phyloP scores from a whole-genome alignment of 2,329 filamentous ascomycete genomes.

The Botryosphaeria agaves region DNA sequence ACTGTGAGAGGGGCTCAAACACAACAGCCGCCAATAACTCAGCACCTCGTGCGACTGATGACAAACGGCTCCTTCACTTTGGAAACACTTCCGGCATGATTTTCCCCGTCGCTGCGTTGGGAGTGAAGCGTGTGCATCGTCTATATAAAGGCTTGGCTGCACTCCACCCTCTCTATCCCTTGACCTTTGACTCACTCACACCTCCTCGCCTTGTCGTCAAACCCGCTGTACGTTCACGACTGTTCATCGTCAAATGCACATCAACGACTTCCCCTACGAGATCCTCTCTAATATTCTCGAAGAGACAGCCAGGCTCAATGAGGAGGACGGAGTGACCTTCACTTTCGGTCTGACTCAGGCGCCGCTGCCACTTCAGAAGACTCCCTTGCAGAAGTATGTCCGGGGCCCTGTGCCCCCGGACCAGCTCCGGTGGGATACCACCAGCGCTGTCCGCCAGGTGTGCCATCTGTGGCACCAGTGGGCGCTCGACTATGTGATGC shows the following conservation, averaged over 20 bases:
- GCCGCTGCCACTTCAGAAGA: slow-evolving; percentile 25
- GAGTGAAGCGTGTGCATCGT: too few species aligned
- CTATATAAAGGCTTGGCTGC: too few species aligned
- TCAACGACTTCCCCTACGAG: slow-evolving; percentile 34
- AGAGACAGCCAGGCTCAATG: slow-evolving; percentile 28
- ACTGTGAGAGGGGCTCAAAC: too few species aligned
- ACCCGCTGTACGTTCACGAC: too few species aligned
- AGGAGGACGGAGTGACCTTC: slow-evolving; percentile 27
- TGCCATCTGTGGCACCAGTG: slow-evolving; percentile 35
- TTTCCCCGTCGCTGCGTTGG: too few species aligned
- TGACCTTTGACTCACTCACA: too few species aligned
- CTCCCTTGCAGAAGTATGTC: slow-evolving; percentile 30
- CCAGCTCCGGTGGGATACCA: slow-evolving; percentile 33
- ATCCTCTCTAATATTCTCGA: slow-evolving; percentile 33
- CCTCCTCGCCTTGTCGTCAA: too few species aligned
- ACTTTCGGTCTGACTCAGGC: slow-evolving; percentile 36
- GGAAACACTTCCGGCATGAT: too few species aligned
- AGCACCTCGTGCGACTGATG: too few species aligned
- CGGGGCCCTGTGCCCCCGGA: slow-evolving; percentile 33
- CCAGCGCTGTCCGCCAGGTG: slow-evolving; percentile 28
- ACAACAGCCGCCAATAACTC: too few species aligned
- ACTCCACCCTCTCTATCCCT: too few species aligned
- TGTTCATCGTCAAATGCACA: slow-evolving; percentile 15
- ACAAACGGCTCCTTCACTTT: too few species aligned
- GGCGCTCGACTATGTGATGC: slow-evolving; percentile 32